Percentiles rank a stretch among this genome's conserved stretches.
phyloP scores from a whole-genome alignment of 768 basidiomycete species.

The Tulasnella sp. region DNA sequence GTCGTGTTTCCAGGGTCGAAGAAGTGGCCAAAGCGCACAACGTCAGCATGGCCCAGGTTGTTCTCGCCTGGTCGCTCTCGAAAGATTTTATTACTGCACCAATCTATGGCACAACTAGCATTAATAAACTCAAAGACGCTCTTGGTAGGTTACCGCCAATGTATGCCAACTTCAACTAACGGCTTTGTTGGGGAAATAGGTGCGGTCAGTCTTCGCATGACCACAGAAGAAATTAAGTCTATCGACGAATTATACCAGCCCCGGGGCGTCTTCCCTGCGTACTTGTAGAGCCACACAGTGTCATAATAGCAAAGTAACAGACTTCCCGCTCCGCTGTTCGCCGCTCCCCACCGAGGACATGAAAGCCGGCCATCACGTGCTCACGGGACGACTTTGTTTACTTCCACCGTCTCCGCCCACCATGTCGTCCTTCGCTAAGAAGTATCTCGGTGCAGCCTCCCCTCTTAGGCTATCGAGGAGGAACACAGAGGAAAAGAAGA shows the following conservation, averaged over 20 bases:
- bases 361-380: background rate
- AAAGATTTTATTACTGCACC: conserved; percentile 20
- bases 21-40: conserved; percentile 36
- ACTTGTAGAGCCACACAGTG: too few species aligned
- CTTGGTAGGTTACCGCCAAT: conserved; percentile 41
- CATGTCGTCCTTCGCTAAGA: conserved; percentile 2
- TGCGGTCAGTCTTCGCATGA: conserved; percentile 39
- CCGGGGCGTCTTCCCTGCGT: conserved; percentile 32
- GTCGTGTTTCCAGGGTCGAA: conserved; percentile 31
- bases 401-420: background rate
- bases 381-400: background rate
- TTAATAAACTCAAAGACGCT: conserved; percentile 42
- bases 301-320: too few species aligned
- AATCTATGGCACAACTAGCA: conserved; percentile 17
- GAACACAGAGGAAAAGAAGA: conserved; percentile 3
- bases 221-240: conserved; percentile 38
- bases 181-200: conserved; percentile 34
- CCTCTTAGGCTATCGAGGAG: background rate
- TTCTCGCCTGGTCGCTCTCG: conserved; percentile 33
- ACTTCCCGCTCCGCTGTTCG: too few species aligned
- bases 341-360: too few species aligned
- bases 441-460: background rate
- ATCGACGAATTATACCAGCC: conserved; percentile 39
- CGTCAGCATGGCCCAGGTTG: conserved; percentile 39
- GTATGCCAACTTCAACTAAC: background rate